Evolutionary conservation across 805 yeast genomes (phyloP).

Genomic region (Henningerozyma blattae): DNA sequence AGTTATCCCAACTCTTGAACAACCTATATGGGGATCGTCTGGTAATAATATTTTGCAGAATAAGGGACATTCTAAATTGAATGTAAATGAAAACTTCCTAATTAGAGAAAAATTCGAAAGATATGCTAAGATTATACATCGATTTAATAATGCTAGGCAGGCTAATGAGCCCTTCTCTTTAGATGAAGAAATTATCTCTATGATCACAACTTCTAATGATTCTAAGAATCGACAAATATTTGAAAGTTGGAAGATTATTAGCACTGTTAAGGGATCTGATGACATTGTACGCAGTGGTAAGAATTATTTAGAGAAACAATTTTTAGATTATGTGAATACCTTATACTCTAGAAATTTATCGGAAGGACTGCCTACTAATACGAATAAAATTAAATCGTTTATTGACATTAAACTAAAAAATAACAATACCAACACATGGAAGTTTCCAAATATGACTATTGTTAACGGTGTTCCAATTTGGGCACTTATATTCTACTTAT

Average conservation of each 20-base stretch:
- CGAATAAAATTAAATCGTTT: conserved; percentile 59
- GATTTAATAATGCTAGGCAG: conserved; percentile 60
- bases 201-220: conserved; percentile 47
- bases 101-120: conserved; percentile 51
- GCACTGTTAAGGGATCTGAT: conserved; percentile 19
- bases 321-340: conserved; percentile 56
- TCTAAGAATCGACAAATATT: conserved; percentile 56
- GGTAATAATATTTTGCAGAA: conserved; percentile 9
- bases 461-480: conserved; percentile 87
- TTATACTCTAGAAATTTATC: background rate
- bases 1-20: conserved; percentile 4
- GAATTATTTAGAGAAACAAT: conserved; percentile 60
- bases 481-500: conserved; percentile 77
- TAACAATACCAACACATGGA: conserved; percentile 38
- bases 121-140: conserved; percentile 60
- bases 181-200: conserved; percentile 45
- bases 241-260: conserved; percentile 64
- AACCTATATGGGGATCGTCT: background rate
- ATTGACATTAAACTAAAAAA: conserved; percentile 35
- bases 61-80: conserved; percentile 24
- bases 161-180: conserved; percentile 38
- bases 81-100: conserved; percentile 31
- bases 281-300: conserved; percentile 44
- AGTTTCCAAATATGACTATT: conserved; percentile 40
- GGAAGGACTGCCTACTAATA: conserved; percentile 57